A percentile compares a stretch with the other conserved stretches of the same genome.
These are phyloP conservation scores for Podospora fimiseda DNA, from an alignment of 495 filamentous ascomycete genomes.

Conservation along the genomic window DNA sequence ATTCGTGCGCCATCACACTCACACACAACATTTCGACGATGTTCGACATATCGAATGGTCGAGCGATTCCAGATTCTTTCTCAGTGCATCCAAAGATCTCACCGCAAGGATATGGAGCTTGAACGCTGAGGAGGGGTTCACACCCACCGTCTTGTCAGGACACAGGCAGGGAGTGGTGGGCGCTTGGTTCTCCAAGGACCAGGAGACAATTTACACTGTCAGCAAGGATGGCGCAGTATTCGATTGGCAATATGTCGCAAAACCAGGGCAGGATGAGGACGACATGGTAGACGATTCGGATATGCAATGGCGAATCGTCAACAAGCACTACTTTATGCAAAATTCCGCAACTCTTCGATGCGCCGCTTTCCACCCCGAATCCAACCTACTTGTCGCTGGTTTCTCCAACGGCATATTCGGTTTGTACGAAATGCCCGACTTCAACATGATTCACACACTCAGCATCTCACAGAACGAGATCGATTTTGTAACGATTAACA, in stretches of 20 bases:
- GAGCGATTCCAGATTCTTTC: constrained; percentile 86
- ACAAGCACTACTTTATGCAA: constrained; percentile 89
- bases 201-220: constrained; percentile 60
- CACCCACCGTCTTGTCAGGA: constrained; percentile 80
- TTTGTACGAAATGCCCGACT: constrained; percentile 93
- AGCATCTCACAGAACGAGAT: constrained; percentile 96
- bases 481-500: constrained; percentile 86
- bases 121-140: constrained; percentile 77
- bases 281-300: constrained; percentile 53
- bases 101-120: constrained; percentile 93
- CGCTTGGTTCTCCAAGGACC: constrained; percentile 88
- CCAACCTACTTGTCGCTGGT: constrained; percentile 82
- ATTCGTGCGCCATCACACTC: constrained; percentile 79
- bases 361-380: constrained; percentile 76
- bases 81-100: constrained; percentile 85
- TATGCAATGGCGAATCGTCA: constrained; percentile 75
- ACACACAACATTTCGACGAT: constrained; percentile 80
- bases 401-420: constrained; percentile 93
- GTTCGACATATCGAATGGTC: constrained; percentile 89
- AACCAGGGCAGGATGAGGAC: constrained; percentile 53
- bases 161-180: constrained; percentile 81
- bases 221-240: constrained; percentile 53
- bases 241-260: constrained; percentile 59
- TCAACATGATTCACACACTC: constrained; percentile 82
- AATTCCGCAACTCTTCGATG: constrained; percentile 81